Evolutionary conservation across 495 filamentous ascomycete genomes (phyloP), one percentile per base, ranked within the genome.

Genomic region (Parathielavia appendiculata): DNA sequence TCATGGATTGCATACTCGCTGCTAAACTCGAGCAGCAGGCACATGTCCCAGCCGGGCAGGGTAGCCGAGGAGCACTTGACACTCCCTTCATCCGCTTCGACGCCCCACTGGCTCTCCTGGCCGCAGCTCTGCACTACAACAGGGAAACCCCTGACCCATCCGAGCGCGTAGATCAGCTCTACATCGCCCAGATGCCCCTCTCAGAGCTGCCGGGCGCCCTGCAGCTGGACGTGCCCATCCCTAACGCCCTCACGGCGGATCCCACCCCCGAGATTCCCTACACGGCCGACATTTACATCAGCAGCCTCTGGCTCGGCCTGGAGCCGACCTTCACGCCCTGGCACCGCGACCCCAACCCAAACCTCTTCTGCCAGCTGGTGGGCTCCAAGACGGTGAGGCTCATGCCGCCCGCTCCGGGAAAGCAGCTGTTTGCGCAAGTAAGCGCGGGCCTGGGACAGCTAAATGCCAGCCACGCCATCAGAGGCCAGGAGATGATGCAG

Each of bases 401-500:
- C 12, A 75, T 89, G 40, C 65, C 76, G 13, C 91, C 91, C 0
- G 60, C 65, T 1, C 67, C 73, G 11, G 92, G 93, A 4, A 66
- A 73, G 30, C 60, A 61, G 5, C 64, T 95, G 16, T 92, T 92
- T 61, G 68, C 71, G 41, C 51, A 65, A 10, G 81, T 88, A 11
- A 79, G 82, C 59, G 63, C 68, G 40, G 56, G 68, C 43, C 58
- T 87, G 14, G 77, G 81, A 2, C 64, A 67, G 22, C 64, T 66
- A 30, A 74, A 74, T 0, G 45, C 17, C 30, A 80, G 79, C 61
- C 76, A 83, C 20, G 73, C 75, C 19, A 80, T 96, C 54, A 77
- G 89, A 51, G 89, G 89, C 0, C 80, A 85, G n/a, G 91, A 96
- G 66, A 97, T 97, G 93, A 96, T 97, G 92, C 76, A 81, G 34